A percentile compares a stretch with the other conserved stretches of the same genome.
These are phyloP conservation scores for Fusarium neocosmosporiellum DNA, from an alignment of 2,329 filamentous ascomycete species.

Conservation along the genomic window DNA sequence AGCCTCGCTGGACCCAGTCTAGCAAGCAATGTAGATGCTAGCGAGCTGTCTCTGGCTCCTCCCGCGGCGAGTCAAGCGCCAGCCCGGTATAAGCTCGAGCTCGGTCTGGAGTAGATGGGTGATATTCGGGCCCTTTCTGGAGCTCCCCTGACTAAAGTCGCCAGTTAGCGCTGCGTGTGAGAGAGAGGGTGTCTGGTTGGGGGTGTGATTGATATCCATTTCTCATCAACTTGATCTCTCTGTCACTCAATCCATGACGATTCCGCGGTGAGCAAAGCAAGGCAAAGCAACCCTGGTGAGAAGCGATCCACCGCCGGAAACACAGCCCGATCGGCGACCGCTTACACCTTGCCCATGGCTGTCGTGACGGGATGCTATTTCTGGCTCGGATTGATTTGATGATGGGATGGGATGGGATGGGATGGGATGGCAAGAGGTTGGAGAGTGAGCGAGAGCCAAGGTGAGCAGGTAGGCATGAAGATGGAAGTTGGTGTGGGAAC, in stretches of 20 bases:
- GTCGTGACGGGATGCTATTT: conserved; percentile 35
- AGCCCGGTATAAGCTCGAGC: conserved; percentile 1
- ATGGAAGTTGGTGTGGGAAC: conserved; percentile 33
- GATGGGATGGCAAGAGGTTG: conserved; percentile 8
- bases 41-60: neutral
- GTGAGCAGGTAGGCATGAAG: conserved; percentile 34
- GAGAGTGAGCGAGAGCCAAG: conserved; percentile 13
- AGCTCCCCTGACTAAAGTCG: conserved; percentile 11
- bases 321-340: conserved; percentile 33
- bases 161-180: conserved; percentile 26
- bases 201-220: conserved; percentile 22
- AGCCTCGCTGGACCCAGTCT: conserved; percentile 1
- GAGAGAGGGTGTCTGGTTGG: conserved; percentile 9
- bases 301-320: conserved; percentile 28
- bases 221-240: conserved; percentile 11
- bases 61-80: conserved; percentile 8
- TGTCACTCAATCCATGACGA: conserved; percentile 6
- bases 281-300: conserved; percentile 4
- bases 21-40: conserved; percentile 6
- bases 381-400: conserved; percentile 30
- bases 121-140: conserved; percentile 25
- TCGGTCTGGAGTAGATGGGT: conserved; percentile 5
- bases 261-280: conserved; percentile 13
- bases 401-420: neutral
- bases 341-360: conserved; percentile 10